Evolutionary conservation across 768 basidiomycete genomes (phyloP), one percentile per base, ranked within the genome.

Genomic region (Crucibulum laeve): DNA sequence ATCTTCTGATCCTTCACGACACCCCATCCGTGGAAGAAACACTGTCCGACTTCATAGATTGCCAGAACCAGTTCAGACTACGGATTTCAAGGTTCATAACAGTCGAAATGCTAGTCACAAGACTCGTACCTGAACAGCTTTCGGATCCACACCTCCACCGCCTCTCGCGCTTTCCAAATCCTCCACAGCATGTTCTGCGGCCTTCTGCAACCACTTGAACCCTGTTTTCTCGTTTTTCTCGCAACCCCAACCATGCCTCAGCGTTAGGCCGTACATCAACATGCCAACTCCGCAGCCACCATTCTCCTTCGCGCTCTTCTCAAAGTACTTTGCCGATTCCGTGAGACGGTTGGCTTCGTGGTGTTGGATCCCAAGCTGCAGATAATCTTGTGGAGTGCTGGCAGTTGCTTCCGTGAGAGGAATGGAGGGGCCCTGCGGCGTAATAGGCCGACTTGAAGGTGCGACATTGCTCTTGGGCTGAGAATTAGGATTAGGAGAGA

Each of bases 11-110:
- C 89, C 59, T 90, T 89, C 22, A 65, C 57, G 10, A 91, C 82
- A 5, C 92, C 92, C 91, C 91, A 94, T 1, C 91, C 92, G 40
- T 91, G 88, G 58, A 87, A 88, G 64, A 92, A 95, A 58, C 89
- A 91, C 61, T 91, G 88, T 1, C 89, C 92, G 3, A 94, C 89
- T 64, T 94, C 92, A 56, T 92, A 90, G 36, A 94, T 87, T 0
- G 92, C 90, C 17, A 94, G 71, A 15, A 92, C 83, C 11, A 95
- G 76, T 61, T 94, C 91, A 18, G 73, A 79, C 81, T 91, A 49
- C 10, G n/a, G n/a, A n/a, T n/a, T n/a, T n/a, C n/a, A 47, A 44
- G 25, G 28, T 44, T 39, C 33, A 48, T 37, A 28, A 32, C 40
- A 34, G 22, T 18, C 8, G 8, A 11, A 23, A 11, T 38, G 30